Evolutionary conservation across 2,329 filamentous ascomycete species (phyloP).

Genomic region (Fusarium nygamai): DNA sequence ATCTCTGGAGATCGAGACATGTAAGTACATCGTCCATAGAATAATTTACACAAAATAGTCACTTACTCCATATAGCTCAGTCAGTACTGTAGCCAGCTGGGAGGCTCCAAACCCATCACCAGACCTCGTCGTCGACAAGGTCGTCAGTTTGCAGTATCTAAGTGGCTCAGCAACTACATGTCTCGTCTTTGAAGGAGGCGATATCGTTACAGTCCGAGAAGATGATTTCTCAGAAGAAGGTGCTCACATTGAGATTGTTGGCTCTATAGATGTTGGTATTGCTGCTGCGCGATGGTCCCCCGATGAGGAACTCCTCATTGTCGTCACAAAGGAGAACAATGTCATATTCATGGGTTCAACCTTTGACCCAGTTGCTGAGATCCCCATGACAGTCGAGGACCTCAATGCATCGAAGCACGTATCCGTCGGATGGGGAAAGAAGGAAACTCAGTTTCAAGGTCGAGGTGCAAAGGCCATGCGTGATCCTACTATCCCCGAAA

Average conservation of each 20-base stretch:
- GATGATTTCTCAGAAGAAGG: constrained; percentile 57
- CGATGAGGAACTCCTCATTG: constrained; percentile 88
- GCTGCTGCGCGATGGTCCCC: constrained; percentile 91
- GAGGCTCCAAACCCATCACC: constrained; percentile 84
- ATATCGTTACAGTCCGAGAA: constrained; percentile 88
- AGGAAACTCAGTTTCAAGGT: constrained; percentile 97
- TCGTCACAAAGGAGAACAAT: constrained; percentile 82
- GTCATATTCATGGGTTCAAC: constrained; percentile 92
- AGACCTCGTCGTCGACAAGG: constrained; percentile 76
- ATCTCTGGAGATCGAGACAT: constrained; percentile 57
- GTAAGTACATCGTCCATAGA: constrained; percentile 47
- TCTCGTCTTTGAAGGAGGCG: constrained; percentile 87
- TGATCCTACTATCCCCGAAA: constrained; percentile 95
- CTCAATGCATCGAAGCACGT: constrained; percentile 91
- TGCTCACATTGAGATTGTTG: constrained; percentile 92
- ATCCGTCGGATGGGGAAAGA: constrained; percentile 97
- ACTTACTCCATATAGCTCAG: constrained; percentile 41
- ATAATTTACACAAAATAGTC: not conserved
- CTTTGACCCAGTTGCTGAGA: constrained; percentile 85
- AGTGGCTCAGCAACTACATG: constrained; percentile 81
- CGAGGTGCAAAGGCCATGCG: constrained; percentile 85
- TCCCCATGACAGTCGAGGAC: constrained; percentile 77
- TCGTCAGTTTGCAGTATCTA: constrained; percentile 86
- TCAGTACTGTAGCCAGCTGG: constrained; percentile 78
- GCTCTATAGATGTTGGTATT: constrained; percentile 92